Conservation (phyloP, 2,329 filamentous ascomycete species). For the Rosellinia necatrix region DNA sequence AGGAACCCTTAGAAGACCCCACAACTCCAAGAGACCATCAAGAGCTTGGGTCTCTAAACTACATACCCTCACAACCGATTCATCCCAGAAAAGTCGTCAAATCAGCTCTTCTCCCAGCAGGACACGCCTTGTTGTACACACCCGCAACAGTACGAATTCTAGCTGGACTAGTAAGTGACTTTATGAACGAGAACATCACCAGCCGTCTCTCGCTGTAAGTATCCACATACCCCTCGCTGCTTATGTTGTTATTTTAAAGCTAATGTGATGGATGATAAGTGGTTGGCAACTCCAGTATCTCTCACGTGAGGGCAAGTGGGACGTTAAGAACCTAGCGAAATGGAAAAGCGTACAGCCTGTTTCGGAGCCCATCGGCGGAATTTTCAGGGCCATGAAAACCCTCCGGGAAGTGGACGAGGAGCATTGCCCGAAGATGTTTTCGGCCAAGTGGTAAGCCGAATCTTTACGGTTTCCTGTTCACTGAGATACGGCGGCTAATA, state of each 20-base stretch:
- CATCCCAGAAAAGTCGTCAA: slow-evolving; percentile 64
- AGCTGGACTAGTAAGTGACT: slow-evolving; percentile 81
- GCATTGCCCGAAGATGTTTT: slow-evolving; percentile 78
- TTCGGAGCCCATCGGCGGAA: slow-evolving; percentile 74
- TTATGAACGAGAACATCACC: slow-evolving; percentile 76
- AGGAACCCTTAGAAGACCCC: slow-evolving; percentile 45
- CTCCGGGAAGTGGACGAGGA: slow-evolving; percentile 84
- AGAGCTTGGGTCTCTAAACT: slow-evolving; percentile 38
- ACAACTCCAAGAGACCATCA: slow-evolving; percentile 54
- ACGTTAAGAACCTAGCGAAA: slow-evolving; percentile 93
- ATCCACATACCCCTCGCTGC: not conserved
- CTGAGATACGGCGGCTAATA: slow-evolving; percentile 38
- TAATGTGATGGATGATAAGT: slow-evolving; percentile 25
- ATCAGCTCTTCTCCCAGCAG: slow-evolving; percentile 71
- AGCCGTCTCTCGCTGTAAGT: slow-evolving; percentile 69
- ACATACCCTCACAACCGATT: slow-evolving; percentile 53
- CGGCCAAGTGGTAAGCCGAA: slow-evolving; percentile 36
- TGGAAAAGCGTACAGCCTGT: slow-evolving; percentile 83
- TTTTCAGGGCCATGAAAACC: slow-evolving; percentile 92
- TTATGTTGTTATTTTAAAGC: not conserved
- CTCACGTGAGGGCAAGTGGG: slow-evolving; percentile 92
- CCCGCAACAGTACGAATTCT: slow-evolving; percentile 75
- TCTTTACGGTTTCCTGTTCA: not conserved
- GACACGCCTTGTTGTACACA: slow-evolving; percentile 84
- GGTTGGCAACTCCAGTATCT: slow-evolving; percentile 92